These are phyloP conservation scores for Tuber magnatum DNA, from an alignment of 495 filamentous ascomycete genomes.

Conservation along the genomic window DNA sequence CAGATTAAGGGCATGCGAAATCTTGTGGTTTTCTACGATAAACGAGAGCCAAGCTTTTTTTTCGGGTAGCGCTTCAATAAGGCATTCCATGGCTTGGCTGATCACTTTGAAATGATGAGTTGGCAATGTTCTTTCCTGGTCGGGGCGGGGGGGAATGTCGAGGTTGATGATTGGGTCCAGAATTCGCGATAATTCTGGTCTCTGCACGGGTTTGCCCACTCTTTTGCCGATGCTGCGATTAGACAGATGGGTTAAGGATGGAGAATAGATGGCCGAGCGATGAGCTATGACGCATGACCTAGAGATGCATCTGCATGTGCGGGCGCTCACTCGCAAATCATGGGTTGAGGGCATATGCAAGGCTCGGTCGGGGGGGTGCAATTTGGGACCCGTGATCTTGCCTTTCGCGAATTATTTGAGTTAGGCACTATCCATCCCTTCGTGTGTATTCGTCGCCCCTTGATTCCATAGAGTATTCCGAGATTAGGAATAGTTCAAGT, in stretches of 20 bases:
- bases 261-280: background rate
- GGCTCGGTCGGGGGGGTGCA: background rate
- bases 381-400: background rate
- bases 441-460: background rate
- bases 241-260: background rate
- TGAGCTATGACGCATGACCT: background rate
- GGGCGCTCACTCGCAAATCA: background rate
- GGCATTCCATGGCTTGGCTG: background rate
- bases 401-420: background rate
- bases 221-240: background rate
- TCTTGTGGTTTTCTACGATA: background rate
- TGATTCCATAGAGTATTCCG: background rate
- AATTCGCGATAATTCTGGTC: background rate
- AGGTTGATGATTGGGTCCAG: background rate
- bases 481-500: background rate
- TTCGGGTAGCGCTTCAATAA: background rate
- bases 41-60: background rate
- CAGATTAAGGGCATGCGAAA: background rate
- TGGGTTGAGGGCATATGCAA: background rate
- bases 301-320: background rate
- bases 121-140: background rate
- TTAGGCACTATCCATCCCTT: background rate
- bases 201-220: background rate
- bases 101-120: background rate
- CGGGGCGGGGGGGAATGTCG: background rate